Conservation (phyloP, 176 grass and related monocot species). For the Stipa capillata region DNA sequence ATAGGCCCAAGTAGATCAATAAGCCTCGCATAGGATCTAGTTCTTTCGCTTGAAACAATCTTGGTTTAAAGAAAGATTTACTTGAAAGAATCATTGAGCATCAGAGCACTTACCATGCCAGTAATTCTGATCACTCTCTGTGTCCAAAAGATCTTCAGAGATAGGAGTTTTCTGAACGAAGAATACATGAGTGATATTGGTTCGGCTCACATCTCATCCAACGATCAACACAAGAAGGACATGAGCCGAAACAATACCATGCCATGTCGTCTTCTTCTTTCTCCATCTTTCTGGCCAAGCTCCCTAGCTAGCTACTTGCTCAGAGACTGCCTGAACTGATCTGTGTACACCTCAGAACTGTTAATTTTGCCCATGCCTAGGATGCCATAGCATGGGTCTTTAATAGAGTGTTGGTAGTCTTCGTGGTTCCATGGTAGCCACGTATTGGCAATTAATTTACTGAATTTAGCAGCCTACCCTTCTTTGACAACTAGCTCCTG, state of each 20-base stretch:
- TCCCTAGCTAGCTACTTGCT: neutral
- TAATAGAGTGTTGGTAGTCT: constrained; percentile 8
- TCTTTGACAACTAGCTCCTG: neutral
- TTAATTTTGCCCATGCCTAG: neutral
- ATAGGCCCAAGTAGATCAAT: neutral
- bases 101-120: neutral
- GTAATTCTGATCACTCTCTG: neutral
- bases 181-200: constrained; percentile 48
- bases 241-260: constrained; percentile 37
- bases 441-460: too few relatives aligned
- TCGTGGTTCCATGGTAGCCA: constrained; percentile 6
- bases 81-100: neutral
- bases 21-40: neutral
- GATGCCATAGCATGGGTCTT: constrained; percentile 7
- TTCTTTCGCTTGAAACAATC: neutral
- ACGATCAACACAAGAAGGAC: neutral
- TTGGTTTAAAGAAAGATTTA: neutral
- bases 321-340: neutral
- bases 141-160: neutral
- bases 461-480: neutral
- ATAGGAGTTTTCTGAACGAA: constrained; percentile 8
- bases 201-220: constrained; percentile 15
- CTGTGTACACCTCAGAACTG: neutral
- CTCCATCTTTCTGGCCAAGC: neutral
- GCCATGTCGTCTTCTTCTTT: constrained; percentile 29